Conservation (phyloP, 1,284 basidiomycete genomes). For the Volvariella surrecta region DNA sequence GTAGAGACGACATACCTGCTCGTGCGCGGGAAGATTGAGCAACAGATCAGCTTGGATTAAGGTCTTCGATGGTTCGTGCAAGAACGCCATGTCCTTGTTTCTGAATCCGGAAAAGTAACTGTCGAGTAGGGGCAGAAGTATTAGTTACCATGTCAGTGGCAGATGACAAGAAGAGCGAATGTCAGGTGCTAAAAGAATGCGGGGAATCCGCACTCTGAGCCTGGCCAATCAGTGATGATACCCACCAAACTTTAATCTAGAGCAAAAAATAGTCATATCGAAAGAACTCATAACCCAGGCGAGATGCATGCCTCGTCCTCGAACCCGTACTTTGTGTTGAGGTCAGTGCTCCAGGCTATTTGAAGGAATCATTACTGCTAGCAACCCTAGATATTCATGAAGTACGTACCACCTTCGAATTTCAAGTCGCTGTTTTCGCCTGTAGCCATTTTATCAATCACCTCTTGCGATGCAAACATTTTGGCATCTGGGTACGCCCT, state of each 20-base stretch:
- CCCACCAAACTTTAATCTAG: constrained; percentile 54
- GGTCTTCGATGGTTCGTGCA: constrained; percentile 72
- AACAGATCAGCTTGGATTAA: constrained; percentile 85
- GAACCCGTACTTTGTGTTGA: constrained; percentile 68
- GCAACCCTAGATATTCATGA: not conserved
- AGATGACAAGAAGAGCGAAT: not conserved
- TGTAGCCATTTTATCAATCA: constrained; percentile 27
- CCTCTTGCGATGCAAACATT: constrained; percentile 56
- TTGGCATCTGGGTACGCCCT: constrained; percentile 73
- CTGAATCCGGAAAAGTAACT: constrained; percentile 78
- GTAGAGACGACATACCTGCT: constrained; percentile 61
- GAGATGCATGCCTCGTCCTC: constrained; percentile 59
- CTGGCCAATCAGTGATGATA: not conserved
- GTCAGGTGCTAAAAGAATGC: not conserved
- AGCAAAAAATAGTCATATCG: constrained; percentile 6
- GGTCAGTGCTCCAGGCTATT: constrained; percentile 61
- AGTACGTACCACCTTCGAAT: constrained; percentile 50
- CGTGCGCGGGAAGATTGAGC: constrained; percentile 81
- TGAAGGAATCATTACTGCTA: constrained; percentile 2
- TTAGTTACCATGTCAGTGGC: not conserved
- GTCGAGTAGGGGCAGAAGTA: constrained; percentile 5
- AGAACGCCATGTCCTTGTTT: constrained; percentile 88
- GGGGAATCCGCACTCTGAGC: not conserved
- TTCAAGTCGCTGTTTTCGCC: constrained; percentile 29
- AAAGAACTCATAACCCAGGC: constrained; percentile 4